Evolutionary conservation across 2,329 filamentous ascomycete species (phyloP).

Genomic region (Fusarium proliferatum): DNA sequence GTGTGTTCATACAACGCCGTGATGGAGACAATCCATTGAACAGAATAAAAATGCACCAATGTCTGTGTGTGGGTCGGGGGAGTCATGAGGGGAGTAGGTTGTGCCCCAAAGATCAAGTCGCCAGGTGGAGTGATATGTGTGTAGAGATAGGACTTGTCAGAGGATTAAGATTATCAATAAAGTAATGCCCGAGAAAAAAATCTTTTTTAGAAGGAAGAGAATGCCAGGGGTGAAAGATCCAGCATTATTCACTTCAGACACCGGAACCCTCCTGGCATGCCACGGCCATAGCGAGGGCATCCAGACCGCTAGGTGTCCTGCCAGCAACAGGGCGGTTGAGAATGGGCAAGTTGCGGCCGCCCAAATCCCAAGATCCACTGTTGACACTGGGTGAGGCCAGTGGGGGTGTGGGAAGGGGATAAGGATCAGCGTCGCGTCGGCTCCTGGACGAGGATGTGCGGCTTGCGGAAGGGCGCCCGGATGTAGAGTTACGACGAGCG

Average conservation of each 20-base stretch:
- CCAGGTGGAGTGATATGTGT: background rate
- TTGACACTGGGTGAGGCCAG: constrained; percentile 51
- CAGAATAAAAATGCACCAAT: constrained; percentile 13
- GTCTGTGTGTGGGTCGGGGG: background rate
- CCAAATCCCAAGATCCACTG: constrained; percentile 60
- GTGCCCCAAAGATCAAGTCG: constrained; percentile 12
- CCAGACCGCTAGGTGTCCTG: constrained; percentile 63
- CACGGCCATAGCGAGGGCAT: constrained; percentile 65
- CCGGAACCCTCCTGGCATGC: constrained; percentile 61
- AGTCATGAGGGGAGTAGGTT: constrained; percentile 5
- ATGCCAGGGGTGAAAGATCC: background rate
- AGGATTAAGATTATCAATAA: constrained; percentile 43
- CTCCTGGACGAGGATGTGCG: constrained; percentile 45
- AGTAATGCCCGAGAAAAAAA: constrained; percentile 2
- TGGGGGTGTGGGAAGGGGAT: constrained; percentile 50
- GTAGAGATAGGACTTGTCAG: background rate
- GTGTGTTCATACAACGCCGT: constrained; percentile 41
- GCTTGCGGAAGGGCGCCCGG: constrained; percentile 46
- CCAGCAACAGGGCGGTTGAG: constrained; percentile 56
- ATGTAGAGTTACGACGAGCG: constrained; percentile 48
- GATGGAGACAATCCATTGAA: constrained; percentile 14
- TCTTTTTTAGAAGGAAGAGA: background rate
- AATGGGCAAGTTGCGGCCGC: constrained; percentile 57
- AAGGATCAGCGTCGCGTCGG: constrained; percentile 57
- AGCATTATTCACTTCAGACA: constrained; percentile 13